Percentiles rank a stretch among this genome's conserved stretches.
phyloP scores from a whole-genome alignment of 179 eudicot species.

The Beta macrorhiza region DNA sequence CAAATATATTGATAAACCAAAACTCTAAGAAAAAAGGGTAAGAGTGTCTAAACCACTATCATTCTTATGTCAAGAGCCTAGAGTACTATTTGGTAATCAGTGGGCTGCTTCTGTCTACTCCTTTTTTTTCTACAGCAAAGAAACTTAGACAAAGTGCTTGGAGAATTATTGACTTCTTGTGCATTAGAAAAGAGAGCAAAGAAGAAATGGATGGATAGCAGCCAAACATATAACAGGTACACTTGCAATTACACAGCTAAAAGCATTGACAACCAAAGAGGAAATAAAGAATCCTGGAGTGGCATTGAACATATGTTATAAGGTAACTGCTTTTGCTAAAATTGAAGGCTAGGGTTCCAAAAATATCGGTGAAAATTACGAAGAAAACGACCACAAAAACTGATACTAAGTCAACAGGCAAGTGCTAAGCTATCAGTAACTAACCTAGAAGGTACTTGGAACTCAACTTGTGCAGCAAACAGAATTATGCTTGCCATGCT shows the following conservation, averaged over 20 bases:
- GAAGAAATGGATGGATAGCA: neutral
- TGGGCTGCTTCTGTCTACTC: neutral
- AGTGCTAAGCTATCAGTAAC: neutral
- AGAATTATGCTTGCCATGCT: constrained; percentile 11
- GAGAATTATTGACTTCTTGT: neutral
- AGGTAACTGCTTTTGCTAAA: neutral
- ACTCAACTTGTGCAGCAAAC: neutral
- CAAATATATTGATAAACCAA: neutral
- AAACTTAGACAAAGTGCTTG: neutral
- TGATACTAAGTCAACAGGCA: neutral
- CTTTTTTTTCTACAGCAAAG: neutral
- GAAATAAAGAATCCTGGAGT: neutral
- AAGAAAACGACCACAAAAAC: neutral
- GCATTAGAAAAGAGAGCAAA: neutral
- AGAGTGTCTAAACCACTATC: neutral
- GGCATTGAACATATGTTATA: too few species aligned
- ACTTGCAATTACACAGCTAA: neutral
- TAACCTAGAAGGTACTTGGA: neutral
- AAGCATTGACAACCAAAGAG: neutral
- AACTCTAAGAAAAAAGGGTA: neutral
- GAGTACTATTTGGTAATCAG: neutral
- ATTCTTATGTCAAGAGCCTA: neutral
- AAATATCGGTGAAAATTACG: neutral
- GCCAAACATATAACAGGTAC: neutral
- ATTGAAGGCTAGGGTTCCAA: neutral